phyloP scores from a whole-genome alignment of 2,329 filamentous ascomycete genomes.

The Paradendryphiella salina region DNA sequence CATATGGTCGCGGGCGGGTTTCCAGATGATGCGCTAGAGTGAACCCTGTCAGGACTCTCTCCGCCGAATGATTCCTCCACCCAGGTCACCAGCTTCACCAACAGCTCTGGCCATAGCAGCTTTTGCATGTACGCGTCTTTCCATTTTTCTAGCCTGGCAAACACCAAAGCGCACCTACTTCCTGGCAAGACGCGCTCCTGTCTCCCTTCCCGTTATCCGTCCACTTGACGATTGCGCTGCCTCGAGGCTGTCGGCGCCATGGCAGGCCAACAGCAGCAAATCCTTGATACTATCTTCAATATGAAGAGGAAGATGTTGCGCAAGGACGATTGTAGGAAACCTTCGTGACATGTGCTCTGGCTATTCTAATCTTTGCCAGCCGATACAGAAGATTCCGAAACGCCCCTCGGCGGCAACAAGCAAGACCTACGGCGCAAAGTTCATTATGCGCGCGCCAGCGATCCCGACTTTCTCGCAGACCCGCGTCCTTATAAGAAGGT shows the following conservation, averaged over 20 bases:
- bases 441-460: constrained; percentile 70
- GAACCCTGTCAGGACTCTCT: constrained; percentile 7
- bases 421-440: constrained; percentile 78
- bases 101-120: constrained; percentile 2
- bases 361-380: constrained; percentile 55
- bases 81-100: constrained; percentile 10
- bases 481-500: constrained; percentile 74
- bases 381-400: constrained; percentile 74
- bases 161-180: background rate
- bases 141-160: background rate
- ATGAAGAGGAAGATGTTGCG: constrained; percentile 46
- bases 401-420: constrained; percentile 71
- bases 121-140: constrained; percentile 4
- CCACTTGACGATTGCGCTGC: constrained; percentile 24
- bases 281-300: constrained; percentile 47
- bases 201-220: background rate
- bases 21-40: constrained; percentile 3
- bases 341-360: background rate
- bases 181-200: constrained; percentile 1
- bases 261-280: constrained; percentile 48
- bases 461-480: constrained; percentile 62
- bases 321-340: constrained; percentile 40
- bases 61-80: constrained; percentile 5
- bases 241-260: constrained; percentile 33
- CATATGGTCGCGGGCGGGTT: constrained; percentile 6